Conservation (phyloP, 371 early-diverging fungal genomes). For the Mortierella sp. region DNA sequence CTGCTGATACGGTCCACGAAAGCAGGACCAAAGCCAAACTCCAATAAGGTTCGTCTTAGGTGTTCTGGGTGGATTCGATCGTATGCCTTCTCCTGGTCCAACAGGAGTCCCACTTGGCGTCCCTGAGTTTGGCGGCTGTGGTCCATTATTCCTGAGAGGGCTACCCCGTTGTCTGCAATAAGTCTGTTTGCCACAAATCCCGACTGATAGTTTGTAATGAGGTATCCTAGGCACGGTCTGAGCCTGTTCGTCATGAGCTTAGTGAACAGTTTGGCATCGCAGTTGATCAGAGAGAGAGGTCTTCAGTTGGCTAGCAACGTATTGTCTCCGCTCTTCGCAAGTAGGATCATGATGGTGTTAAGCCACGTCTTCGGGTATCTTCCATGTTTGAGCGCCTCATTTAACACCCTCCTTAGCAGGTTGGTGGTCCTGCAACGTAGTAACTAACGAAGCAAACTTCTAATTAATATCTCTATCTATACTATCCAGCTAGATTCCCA, state of each 20-base stretch:
- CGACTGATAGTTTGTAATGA: constrained; percentile 19
- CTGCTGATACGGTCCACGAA: too few species aligned
- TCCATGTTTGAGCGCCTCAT: not conserved
- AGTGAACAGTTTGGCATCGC: constrained; percentile 43
- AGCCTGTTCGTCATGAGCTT: constrained; percentile 23
- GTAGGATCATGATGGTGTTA: constrained; percentile 17
- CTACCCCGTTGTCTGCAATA: constrained; percentile 24
- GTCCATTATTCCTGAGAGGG: constrained; percentile 3
- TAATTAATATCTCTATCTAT: too few species aligned
- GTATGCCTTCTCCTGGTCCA: constrained; percentile 29
- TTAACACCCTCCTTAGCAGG: too few species aligned
- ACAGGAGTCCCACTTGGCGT: not conserved
- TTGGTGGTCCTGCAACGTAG: too few species aligned
- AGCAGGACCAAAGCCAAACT: too few species aligned
- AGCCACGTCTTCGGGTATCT: constrained; percentile 29
- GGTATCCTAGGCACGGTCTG: not conserved
- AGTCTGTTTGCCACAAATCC: constrained; percentile 11
- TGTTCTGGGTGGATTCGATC: constrained; percentile 23
- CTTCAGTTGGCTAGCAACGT: constrained; percentile 30
- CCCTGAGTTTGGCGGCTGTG: not conserved
- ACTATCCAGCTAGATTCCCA: too few species aligned
- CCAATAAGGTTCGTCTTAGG: not conserved
- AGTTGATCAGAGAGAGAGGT: constrained; percentile 42
- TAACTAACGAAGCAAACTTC: too few species aligned
- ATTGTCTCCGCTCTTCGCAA: constrained; percentile 25